phyloP scores from a whole-genome alignment of 345 rosid genomes.

The Pugionium dolabratum region DNA sequence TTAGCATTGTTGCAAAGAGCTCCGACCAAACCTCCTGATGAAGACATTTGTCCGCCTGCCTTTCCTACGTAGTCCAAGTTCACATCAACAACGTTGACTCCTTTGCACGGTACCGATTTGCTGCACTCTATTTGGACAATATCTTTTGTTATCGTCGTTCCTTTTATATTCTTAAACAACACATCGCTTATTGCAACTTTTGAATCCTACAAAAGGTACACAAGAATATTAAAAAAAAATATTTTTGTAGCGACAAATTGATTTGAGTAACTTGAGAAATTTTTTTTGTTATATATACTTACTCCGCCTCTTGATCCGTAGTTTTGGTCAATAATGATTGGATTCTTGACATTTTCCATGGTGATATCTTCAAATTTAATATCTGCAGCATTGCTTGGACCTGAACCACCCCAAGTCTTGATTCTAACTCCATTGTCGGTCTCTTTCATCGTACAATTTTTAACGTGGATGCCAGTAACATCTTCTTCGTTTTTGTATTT shows the following conservation, averaged over 20 bases:
- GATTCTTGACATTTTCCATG: constrained; percentile 39
- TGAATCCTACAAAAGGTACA: constrained; percentile 27
- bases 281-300: constrained; percentile 6
- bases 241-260: too few relatives aligned
- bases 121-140: constrained; percentile 32
- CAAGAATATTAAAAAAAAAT: too few relatives aligned
- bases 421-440: constrained; percentile 43
- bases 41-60: neutral
- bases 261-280: too few relatives aligned
- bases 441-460: constrained; percentile 29
- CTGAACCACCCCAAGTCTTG: constrained; percentile 44
- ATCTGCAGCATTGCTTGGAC: constrained; percentile 19
- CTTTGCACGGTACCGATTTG: constrained; percentile 35
- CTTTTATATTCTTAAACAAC: constrained; percentile 37
- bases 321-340: constrained; percentile 45
- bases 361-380: constrained; percentile 33
- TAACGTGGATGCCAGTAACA: constrained; percentile 33
- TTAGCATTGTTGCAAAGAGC: constrained; percentile 33
- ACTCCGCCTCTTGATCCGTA: constrained; percentile 45
- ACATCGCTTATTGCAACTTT: constrained; percentile 31
- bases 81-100: constrained; percentile 31
- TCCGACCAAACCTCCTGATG: constrained; percentile 24
- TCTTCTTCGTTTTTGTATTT: constrained; percentile 39
- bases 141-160: constrained; percentile 38
- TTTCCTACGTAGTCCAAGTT: constrained; percentile 19